phyloP scores from a whole-genome alignment of 352 stramenopile species.

The Pythium guiyangense region DNA sequence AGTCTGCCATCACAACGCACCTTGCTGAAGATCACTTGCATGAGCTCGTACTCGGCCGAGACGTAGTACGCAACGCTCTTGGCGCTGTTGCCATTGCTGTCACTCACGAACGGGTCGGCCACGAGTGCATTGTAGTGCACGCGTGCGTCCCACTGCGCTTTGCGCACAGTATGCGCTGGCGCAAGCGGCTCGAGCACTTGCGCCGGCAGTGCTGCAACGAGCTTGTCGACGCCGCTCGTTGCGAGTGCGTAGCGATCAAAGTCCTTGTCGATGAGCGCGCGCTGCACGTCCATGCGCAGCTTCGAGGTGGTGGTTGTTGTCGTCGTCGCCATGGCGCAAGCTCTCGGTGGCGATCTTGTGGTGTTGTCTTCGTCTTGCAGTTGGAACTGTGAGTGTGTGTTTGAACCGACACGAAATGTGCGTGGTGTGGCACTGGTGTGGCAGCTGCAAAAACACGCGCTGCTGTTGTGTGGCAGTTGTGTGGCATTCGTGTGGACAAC shows the following conservation, averaged over 20 bases:
- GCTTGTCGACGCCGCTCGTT: slow-evolving; percentile 24
- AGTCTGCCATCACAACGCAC: slow-evolving; percentile 6
- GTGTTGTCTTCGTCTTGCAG: not conserved
- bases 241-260: slow-evolving; percentile 78
- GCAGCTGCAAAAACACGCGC: not conserved
- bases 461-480: not conserved
- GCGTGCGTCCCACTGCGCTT: slow-evolving; percentile 71
- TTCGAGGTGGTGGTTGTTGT: slow-evolving; percentile 4
- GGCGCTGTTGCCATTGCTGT: slow-evolving; percentile 11
- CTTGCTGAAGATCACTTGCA: slow-evolving; percentile 44
- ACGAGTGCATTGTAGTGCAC: slow-evolving; percentile 62
- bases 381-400: slow-evolving; percentile 4
- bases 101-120: slow-evolving; percentile 49
- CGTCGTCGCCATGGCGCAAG: slow-evolving; percentile 1
- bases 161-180: slow-evolving; percentile 41
- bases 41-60: slow-evolving; percentile 48
- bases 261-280: slow-evolving; percentile 62
- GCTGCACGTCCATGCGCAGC: slow-evolving; percentile 56
- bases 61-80: slow-evolving; percentile 61
- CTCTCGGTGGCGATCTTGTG: slow-evolving; percentile 8
- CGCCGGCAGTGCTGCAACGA: slow-evolving; percentile 21
- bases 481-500: no score
- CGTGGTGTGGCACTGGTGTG: not conserved
- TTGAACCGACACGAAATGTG: not conserved
- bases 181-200: slow-evolving; percentile 39